Conservation (phyloP, 1,284 basidiomycete species). For the Xerocomus amazonicus region DNA sequence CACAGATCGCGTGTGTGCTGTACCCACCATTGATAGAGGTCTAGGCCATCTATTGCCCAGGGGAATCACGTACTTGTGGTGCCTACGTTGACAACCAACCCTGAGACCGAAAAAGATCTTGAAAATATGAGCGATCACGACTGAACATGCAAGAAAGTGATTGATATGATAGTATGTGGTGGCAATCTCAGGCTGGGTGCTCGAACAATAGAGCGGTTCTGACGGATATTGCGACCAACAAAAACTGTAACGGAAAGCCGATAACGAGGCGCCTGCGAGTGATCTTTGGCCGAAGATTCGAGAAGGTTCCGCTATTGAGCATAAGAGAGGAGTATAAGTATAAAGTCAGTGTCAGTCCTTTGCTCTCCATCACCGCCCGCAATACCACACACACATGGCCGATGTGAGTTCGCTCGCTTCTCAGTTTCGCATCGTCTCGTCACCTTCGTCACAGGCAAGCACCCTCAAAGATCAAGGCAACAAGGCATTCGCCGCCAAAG, state of each 20-base stretch:
- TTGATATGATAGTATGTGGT: not conserved
- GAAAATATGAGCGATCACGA: too few relatives aligned
- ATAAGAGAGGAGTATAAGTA: slow-evolving; percentile 12
- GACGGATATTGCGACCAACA: not conserved
- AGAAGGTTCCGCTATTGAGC: slow-evolving; percentile 26
- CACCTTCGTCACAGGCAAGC: slow-evolving; percentile 38
- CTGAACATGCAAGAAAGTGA: not conserved
- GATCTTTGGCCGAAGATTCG: slow-evolving; percentile 25
- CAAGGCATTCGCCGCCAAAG: slow-evolving; percentile 92
- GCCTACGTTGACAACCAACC: not conserved
- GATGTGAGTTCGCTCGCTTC: slow-evolving; percentile 22
- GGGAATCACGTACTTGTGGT: not conserved
- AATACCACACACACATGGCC: slow-evolving; percentile 20
- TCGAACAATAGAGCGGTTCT: not conserved
- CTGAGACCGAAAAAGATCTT: not conserved
- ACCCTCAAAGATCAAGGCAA: slow-evolving; percentile 91
- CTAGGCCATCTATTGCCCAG: not conserved
- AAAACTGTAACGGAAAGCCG: not conserved
- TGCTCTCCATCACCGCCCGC: not conserved
- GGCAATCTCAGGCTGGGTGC: not conserved
- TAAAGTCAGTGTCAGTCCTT: not conserved
- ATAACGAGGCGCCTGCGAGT: not conserved
- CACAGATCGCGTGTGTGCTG: not conserved
- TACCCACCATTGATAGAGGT: not conserved
- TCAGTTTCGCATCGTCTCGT: not conserved